Base-by-base conservation (phyloP, 148 eudicot genomes). In the Drosera capensis region DNA sequence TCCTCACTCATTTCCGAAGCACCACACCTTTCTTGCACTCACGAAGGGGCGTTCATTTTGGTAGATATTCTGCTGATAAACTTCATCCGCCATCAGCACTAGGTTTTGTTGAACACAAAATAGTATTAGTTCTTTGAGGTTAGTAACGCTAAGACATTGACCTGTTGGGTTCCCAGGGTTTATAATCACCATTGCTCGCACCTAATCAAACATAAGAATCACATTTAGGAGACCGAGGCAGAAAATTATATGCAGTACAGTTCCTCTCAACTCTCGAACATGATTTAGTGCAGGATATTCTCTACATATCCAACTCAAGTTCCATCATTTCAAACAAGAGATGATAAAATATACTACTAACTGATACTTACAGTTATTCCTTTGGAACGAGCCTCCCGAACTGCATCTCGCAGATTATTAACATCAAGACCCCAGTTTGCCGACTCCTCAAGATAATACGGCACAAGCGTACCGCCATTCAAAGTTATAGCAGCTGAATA, bases 121-220 rank as follows among this genome's bases (percentile, higher is more conserved):
- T 12, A 58, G 62, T 49, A 84, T 51, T 14, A 90, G 67, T 48
- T 80, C 85, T 56, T 57, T 67, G 45, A 90, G 67, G 71, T 80
- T 90, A 49, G 77, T 74, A 50, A 22, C 72, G 52, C 99, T 90
- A 40, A 90, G 95, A 67, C 99, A 90, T 57, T 90, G 99, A 48
- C 99, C 99, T 7, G 99, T 90, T 11, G 99, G 99, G 55, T 90
- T 90, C 45, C 97, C 97, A 39, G 99, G 99, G 74, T 90, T 90
- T 67, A 90, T 90, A 58, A 90, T 90, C 70, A 90, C 99, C 99
- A 90, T 90, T 43, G 93, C 99, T 54, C 86, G 66, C 45, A 84
- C 95, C 99, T 90, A 64, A 39, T 49, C 30, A 59, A 15, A 52
- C 40, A 62, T 7, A 46, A 42, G 25, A 26, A 34, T 20, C 31